These are phyloP conservation scores for Tremellales sp. DNA, from an alignment of 1,284 basidiomycete genomes.

Conservation along the genomic window DNA sequence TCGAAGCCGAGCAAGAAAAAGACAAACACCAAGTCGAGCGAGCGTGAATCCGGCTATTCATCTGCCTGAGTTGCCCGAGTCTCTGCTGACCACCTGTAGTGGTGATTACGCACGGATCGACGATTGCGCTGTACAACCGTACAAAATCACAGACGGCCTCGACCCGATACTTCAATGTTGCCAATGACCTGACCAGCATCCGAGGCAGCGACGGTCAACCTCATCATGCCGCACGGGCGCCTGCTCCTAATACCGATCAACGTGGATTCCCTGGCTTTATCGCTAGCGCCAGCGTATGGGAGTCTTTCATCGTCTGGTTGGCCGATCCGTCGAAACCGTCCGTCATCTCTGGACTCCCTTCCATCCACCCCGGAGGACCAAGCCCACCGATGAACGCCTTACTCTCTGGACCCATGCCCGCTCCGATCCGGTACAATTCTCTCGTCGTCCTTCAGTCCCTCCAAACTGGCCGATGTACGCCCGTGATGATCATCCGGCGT, in stretches of 20 bases:
- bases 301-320: constrained; percentile 82
- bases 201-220: constrained; percentile 83
- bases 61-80: constrained; percentile 1
- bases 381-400: constrained; percentile 74
- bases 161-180: constrained; percentile 92
- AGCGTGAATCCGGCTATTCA: constrained; percentile 60
- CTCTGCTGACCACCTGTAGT: constrained; percentile 52
- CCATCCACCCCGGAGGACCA: constrained; percentile 56
- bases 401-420: not conserved
- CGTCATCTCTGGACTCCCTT: constrained; percentile 55
- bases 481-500: constrained; percentile 86
- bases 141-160: constrained; percentile 89
- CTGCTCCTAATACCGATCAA: constrained; percentile 1
- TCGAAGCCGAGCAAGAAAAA: constrained; percentile 95
- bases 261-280: constrained; percentile 44
- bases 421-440: constrained; percentile 89
- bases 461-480: constrained; percentile 87
- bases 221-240: constrained; percentile 61
- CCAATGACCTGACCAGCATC: constrained; percentile 81
- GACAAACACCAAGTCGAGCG: constrained; percentile 85
- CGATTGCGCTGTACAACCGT: constrained; percentile 91
- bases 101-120: constrained; percentile 91
- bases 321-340: constrained; percentile 67
- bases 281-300: constrained; percentile 54
- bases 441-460: constrained; percentile 92